Evolutionary conservation across 495 filamentous ascomycete species (phyloP).

Genomic region (Hypoxylon rickii): DNA sequence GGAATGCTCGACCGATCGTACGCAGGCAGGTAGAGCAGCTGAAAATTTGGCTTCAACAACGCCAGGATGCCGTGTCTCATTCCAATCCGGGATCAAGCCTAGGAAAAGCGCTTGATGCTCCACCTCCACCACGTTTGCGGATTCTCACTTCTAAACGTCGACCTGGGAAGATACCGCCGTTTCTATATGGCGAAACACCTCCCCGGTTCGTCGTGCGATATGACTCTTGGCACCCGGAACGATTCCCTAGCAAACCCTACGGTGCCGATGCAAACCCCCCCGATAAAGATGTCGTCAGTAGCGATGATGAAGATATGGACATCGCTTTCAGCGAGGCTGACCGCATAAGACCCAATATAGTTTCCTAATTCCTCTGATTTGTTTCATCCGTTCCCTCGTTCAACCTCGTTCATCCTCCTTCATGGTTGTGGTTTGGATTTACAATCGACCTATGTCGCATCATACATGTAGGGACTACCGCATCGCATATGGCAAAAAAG

Average conservation of each 20-base stretch:
- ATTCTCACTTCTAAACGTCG: constrained; percentile 12
- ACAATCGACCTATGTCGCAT: too few relatives aligned
- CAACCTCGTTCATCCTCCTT: too few relatives aligned
- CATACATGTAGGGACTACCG: too few relatives aligned
- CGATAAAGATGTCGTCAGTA: constrained; percentile 12
- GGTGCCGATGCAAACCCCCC: neutral
- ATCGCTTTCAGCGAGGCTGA: constrained; percentile 3
- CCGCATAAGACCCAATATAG: neutral
- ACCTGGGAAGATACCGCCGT: constrained; percentile 8
- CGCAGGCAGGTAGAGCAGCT: neutral
- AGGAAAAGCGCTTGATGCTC: too few relatives aligned
- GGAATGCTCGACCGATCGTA: too few relatives aligned
- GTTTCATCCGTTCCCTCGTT: too few relatives aligned
- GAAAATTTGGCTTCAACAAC: neutral
- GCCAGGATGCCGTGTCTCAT: neutral
- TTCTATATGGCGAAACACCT: constrained; percentile 3
- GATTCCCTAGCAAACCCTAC: constrained; percentile 5
- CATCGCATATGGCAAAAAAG: too few relatives aligned
- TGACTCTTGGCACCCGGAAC: constrained; percentile 9
- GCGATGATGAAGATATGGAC: constrained; percentile 20
- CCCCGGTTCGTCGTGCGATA: constrained; percentile 19
- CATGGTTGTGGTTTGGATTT: too few relatives aligned
- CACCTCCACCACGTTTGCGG: constrained; percentile 7
- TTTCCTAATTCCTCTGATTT: neutral
- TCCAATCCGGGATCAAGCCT: neutral